Base-by-base conservation (phyloP, 257 asterid genomes). In the Fraxinus anomala region DNA sequence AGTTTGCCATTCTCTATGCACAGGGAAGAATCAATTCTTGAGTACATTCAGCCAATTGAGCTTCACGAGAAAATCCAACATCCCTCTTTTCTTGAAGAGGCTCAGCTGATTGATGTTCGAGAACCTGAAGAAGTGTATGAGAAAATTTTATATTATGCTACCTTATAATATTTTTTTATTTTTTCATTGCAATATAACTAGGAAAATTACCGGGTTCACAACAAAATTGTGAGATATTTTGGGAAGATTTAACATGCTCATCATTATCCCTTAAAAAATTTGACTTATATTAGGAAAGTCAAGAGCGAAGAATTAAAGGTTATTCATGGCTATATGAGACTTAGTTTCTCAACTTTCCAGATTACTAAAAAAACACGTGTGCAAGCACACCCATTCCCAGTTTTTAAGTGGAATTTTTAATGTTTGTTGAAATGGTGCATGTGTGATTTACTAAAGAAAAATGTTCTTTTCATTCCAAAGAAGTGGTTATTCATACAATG, bases 71-170 rank as follows among this genome's bases (percentile, higher is more conserved):
- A 84, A 89, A 82, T 91, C 92, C 97, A 93, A 85, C 94, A 93
- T 85, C 96, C 97, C 72, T 80, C 90, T 65, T 95, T 95, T 82
- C 74, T 87, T 30, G 89, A 90, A 76, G 97, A 93, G 84, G 96
- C 92, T 72, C 99, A 95, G 75, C 81, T 95, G 80, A 90, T 95
- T 82, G 99, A 95, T 86, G 99, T 95, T 83, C 91, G 98, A 76
- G 99, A 95, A 89, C 99, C 97, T 70, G 96, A 93, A 37, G 99
- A 95, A 95, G 97, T 95, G 99, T 95, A 95, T 70, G 97, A 70
- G 44, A 84, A 69, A 77, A 26, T 72, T 76, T 72, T 13, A 54
- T 40, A 63, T 73, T 66, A 67, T 70, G 17, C 44, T 76, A 40
- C 34, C 6, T 4, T 33, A 33, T 74, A 39, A 39, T 42, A 42